Evolutionary conservation across 371 early-diverging fungal genomes (phyloP).

Genomic region (Circinella minor): DNA sequence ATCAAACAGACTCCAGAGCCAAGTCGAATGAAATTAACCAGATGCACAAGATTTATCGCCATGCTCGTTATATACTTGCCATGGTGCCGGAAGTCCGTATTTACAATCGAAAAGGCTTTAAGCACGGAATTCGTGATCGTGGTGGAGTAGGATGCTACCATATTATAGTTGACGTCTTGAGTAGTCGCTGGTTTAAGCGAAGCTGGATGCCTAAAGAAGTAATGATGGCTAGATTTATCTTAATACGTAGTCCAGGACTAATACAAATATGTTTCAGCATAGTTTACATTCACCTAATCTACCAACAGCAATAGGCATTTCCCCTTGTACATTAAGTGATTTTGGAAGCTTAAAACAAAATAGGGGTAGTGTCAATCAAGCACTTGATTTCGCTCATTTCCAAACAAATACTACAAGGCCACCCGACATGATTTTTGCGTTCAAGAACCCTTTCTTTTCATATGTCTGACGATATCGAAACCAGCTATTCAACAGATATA

Average conservation of each 20-base stretch:
- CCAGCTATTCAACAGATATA: background rate
- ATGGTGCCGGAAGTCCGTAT: background rate
- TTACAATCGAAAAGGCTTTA: background rate
- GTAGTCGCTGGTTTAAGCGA: background rate
- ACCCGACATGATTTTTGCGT: background rate
- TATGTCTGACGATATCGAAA: background rate
- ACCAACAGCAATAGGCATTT: background rate
- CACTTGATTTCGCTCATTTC: slow-evolving; percentile 81
- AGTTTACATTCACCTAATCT: background rate
- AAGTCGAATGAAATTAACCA: too few species aligned
- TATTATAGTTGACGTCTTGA: background rate
- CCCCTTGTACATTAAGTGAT: background rate
- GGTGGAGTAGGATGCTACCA: background rate
- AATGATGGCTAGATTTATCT: background rate
- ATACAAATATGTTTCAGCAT: background rate
- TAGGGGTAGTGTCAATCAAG: background rate
- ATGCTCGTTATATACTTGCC: background rate
- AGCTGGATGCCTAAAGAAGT: background rate
- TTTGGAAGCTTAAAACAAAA: background rate
- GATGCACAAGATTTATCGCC: too few species aligned
- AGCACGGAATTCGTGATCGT: background rate
- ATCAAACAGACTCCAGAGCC: too few species aligned
- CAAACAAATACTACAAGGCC: slow-evolving; percentile 59
- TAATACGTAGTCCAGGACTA: background rate
- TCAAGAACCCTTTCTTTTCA: background rate